Base-by-base conservation (phyloP, 371 early-diverging fungal species). In the Mucor racemosus region DNA sequence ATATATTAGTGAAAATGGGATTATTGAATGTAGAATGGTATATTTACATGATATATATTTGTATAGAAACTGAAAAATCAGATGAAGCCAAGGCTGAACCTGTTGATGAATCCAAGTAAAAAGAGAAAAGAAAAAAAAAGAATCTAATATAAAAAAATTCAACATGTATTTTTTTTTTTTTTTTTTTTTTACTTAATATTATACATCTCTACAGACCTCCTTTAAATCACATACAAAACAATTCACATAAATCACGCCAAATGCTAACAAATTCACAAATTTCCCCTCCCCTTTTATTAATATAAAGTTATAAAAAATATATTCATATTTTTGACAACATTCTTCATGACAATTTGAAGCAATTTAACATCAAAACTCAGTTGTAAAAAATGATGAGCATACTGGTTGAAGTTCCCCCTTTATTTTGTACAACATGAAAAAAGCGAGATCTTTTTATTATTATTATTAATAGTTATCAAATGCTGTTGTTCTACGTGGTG, bases 41-140 rank as follows among this genome's bases (percentile, higher is more conserved):
- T 35, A 44, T 36, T 58, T 17, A 48, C 48, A 34, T n/a, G 26
- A 13, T n/a, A 19, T n/a, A 19, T 58, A 76, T 96, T 98, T 98
- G 77, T 98, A 97, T 68, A 71, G 71, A 71, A 39, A 60, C 64
- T 46, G 71, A 71, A 38, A 71, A 71, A 54, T 42, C 67, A 53
- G 67, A 71, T 60, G 71, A 71, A 56, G 54, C 55, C 50, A 66
- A 71, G 60, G 60, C 64, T 60, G 71, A 71, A 36, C 35, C 71
- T 63, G 64, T 46, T 67, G 71, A 71, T 31, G 71, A 71, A 66
- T 61, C 71, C 39, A 71, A 71, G 60, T 70, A 70, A 70, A 65
- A 8, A 56, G 13, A 59, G 19, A 57, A 34, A 41, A 31, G n/a
- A 36, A 35, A 31, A 31, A 36, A 35, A 58, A 55, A 33, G 14